phyloP scores from a whole-genome alignment of 768 basidiomycete genomes.

The Psilocybe cyanescens region DNA sequence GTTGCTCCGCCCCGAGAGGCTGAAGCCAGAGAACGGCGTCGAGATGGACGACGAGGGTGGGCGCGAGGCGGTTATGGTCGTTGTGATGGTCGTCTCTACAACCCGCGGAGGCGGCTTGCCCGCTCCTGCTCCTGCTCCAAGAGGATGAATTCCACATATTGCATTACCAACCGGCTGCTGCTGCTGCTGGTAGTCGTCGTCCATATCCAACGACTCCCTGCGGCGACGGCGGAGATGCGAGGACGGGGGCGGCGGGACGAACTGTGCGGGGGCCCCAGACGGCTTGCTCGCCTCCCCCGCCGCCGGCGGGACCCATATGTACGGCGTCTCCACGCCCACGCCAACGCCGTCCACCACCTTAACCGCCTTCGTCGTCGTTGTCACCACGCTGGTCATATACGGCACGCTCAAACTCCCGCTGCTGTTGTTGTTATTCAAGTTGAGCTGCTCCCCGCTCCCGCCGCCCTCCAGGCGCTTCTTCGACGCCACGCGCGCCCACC shows the following conservation, averaged over 20 bases:
- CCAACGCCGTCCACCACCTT: background rate
- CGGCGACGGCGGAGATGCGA: slow-evolving; percentile 2
- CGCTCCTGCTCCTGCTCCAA: background rate
- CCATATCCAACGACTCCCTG: slow-evolving; percentile 1
- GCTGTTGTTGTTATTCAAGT: background rate
- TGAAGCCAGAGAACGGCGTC: slow-evolving; percentile 13
- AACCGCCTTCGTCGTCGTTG: slow-evolving; percentile 4
- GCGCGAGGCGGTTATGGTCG: slow-evolving; percentile 10
- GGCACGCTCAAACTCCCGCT: background rate
- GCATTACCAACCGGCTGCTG: background rate
- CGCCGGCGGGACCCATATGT: slow-evolving; percentile 21
- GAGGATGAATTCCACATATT: background rate
- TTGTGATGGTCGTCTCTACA: slow-evolving; percentile 8
- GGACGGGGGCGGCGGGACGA: slow-evolving; percentile 12
- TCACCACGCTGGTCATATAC: slow-evolving; percentile 11
- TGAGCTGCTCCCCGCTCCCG: background rate
- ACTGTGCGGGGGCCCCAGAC: slow-evolving; percentile 11
- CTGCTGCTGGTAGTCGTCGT: background rate
- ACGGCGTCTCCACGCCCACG: slow-evolving; percentile 18
- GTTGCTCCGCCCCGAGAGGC: slow-evolving; percentile 3
- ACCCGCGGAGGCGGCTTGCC: background rate
- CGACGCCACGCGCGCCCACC: slow-evolving; percentile 17
- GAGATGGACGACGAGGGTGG: slow-evolving; percentile 10
- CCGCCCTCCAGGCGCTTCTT: slow-evolving; percentile 13
- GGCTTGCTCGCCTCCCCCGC: slow-evolving; percentile 9